Base-by-base conservation (phyloP, 1,284 basidiomycete species). In the Trichosporon sp. region DNA sequence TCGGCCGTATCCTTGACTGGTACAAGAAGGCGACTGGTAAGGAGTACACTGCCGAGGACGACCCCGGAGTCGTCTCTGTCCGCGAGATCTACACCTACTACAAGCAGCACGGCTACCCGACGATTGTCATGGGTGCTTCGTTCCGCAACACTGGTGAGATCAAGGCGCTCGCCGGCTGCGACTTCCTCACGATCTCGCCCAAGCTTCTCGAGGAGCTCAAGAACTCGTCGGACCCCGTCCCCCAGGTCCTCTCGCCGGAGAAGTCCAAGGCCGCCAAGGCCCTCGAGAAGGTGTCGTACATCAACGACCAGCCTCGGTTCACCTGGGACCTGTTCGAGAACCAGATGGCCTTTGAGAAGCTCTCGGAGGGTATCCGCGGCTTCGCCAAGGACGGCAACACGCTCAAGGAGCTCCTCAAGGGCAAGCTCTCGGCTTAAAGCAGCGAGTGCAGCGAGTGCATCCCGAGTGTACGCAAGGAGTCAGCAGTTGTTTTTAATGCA, bases 121-220 rank as follows among this genome's bases (percentile, higher is more conserved):
- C 96, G 78, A 98, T 98, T 84, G 96, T 99, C 85, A 99, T 99
- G 96, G 96, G 96, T 84, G 96, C 96, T 74, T 97, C 94, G 69
- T 99, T 99, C 95, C 92, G 94, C 83, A 96, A 96, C 87, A 85
- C 86, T 71, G 92, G 93, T 79, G 96, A 98, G 87, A 98, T 99
- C 87, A 92, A 91, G 84, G 89, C 93, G 21, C 90, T 99, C 70
- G 95, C 96, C 74, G 96, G 96, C 79, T 92, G 96, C 77, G 96
- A 98, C 87, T 97, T 92, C 90, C 88, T 98, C 76, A 98, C 96
- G 81, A 98, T 98, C 82, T 87, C 96, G 14, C 96, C 96, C 74
- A 82, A 89, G 71, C 89, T 98, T 66, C 91, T 98, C 76, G 93
- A 98, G 84, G 90, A 98, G 86, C 91, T 98, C 84, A 91, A 92